phyloP scores from a whole-genome alignment of 805 yeast genomes.

The Lachancea sp. region DNA sequence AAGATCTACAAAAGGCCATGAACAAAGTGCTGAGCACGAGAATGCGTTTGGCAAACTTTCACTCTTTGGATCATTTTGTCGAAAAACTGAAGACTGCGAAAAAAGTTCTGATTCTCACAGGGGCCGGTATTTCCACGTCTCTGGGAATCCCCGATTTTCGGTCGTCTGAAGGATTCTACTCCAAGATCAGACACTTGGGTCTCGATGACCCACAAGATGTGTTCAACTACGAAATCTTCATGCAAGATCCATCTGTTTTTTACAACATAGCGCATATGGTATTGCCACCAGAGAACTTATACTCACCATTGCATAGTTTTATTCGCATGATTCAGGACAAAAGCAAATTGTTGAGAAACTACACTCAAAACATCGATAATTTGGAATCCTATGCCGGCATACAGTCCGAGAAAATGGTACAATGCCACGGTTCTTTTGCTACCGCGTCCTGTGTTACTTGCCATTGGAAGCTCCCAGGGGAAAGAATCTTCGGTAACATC shows the following conservation, averaged over 20 bases:
- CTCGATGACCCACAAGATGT: conserved; percentile 87
- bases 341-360: conserved; percentile 71
- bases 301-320: conserved; percentile 76
- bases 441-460: conserved; percentile 81
- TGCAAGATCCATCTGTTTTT: conserved; percentile 70
- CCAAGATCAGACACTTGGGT: conserved; percentile 59
- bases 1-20: conserved; percentile 56
- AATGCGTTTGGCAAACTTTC: conserved; percentile 45
- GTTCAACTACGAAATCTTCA: conserved; percentile 66
- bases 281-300: conserved; percentile 62
- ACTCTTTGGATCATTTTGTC: conserved; percentile 53
- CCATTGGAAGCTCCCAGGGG: conserved; percentile 58
- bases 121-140: conserved; percentile 90
- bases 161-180: conserved; percentile 79
- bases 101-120: conserved; percentile 70
- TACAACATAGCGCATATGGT: conserved; percentile 83
- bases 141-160: conserved; percentile 91
- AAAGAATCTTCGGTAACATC: conserved; percentile 53
- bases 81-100: conserved; percentile 47
- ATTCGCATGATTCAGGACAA: conserved; percentile 67
- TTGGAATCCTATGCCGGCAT: conserved; percentile 79
- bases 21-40: conserved; percentile 54
- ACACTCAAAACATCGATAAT: conserved; percentile 89
- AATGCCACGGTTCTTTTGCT: conserved; percentile 92
- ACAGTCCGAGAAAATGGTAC: conserved; percentile 57